Evolutionary conservation across 148 eudicot species (phyloP).

Genomic region (Camellia sinensis): DNA sequence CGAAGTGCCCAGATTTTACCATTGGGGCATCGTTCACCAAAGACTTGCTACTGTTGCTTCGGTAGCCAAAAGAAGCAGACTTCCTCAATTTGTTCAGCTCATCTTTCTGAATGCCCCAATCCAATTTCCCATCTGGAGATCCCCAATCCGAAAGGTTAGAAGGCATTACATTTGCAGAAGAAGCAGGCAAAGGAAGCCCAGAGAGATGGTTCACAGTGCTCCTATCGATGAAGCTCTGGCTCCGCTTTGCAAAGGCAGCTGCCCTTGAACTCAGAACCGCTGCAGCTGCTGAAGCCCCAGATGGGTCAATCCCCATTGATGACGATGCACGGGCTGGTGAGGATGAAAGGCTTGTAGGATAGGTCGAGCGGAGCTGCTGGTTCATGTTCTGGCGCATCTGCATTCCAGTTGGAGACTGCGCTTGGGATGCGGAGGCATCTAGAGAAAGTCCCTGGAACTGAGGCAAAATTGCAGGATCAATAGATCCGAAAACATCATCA

Average conservation of each 20-base stretch:
- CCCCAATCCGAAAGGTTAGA: conserved; percentile 69
- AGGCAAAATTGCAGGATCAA: conserved; percentile 37
- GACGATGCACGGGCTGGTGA: conserved; percentile 56
- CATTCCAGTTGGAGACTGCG: conserved; percentile 42
- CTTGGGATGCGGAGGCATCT: conserved; percentile 22
- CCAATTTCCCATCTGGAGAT: conserved; percentile 71
- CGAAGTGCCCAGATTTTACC: conserved; percentile 27
- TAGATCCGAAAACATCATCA: conserved; percentile 49
- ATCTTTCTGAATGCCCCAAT: conserved; percentile 83
- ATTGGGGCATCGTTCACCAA: conserved; percentile 47
- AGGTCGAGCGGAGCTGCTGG: conserved; percentile 58
- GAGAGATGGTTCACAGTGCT: conserved; percentile 32
- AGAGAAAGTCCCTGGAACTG: conserved; percentile 34
- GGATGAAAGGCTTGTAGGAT: conserved; percentile 50
- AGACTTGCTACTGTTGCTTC: conserved; percentile 47
- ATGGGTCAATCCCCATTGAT: conserved; percentile 47
- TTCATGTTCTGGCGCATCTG: conserved; percentile 52
- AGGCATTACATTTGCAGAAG: conserved; percentile 24
- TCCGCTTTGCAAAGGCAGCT: conserved; percentile 73
- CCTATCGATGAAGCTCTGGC: conserved; percentile 86
- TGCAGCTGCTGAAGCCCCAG: conserved; percentile 29
- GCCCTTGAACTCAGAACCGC: conserved; percentile 51
- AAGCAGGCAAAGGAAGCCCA: conserved; percentile 32
- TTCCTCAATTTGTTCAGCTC: conserved; percentile 79
- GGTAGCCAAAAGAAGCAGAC: conserved; percentile 74